Conservation (phyloP, 2,329 filamentous ascomycete species). For the Fusarium sp. region DNA sequence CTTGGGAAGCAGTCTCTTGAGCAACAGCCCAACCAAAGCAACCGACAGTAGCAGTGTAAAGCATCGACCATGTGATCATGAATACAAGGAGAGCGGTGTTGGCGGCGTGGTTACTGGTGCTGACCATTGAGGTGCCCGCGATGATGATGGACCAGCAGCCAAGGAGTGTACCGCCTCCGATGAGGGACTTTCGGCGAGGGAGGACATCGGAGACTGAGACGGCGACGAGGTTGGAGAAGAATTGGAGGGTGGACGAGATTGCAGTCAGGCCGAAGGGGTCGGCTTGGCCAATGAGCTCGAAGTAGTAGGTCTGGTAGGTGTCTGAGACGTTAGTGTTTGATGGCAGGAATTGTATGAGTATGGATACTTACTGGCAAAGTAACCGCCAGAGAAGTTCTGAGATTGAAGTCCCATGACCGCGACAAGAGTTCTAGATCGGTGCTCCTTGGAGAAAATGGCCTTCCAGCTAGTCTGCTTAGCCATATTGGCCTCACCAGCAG, state of each 20-base stretch:
- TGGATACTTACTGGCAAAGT: slow-evolving; percentile 45
- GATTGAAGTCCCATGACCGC: slow-evolving; percentile 45
- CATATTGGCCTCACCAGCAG: slow-evolving; percentile 39
- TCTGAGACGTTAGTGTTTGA: slow-evolving; percentile 25
- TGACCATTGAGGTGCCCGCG: slow-evolving; percentile 40
- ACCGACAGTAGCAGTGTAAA: slow-evolving; percentile 46
- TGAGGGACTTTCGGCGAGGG: slow-evolving; percentile 43
- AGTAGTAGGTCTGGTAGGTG: slow-evolving; percentile 49
- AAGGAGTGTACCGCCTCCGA: slow-evolving; percentile 45
- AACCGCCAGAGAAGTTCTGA: slow-evolving; percentile 49
- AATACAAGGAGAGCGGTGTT: slow-evolving; percentile 46
- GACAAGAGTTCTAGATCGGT: slow-evolving; percentile 43
- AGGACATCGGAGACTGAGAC: slow-evolving; percentile 44
- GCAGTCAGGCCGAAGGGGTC: slow-evolving; percentile 48
- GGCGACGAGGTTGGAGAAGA: slow-evolving; percentile 45
- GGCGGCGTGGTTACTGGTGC: slow-evolving; percentile 38
- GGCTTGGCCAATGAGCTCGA: slow-evolving; percentile 48
- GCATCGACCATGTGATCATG: slow-evolving; percentile 50
- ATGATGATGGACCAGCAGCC: slow-evolving; percentile 47
- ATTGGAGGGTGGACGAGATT: slow-evolving; percentile 47
- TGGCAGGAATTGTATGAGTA: rapidly evolving
- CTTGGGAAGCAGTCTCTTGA: slow-evolving; percentile 47
- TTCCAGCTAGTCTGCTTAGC: slow-evolving; percentile 48
- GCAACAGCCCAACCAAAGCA: slow-evolving; percentile 49
- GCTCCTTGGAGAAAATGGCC: slow-evolving; percentile 48